Evolutionary conservation across 805 yeast species (phyloP).

Genomic region (Yamadazyma nakazawae): DNA sequence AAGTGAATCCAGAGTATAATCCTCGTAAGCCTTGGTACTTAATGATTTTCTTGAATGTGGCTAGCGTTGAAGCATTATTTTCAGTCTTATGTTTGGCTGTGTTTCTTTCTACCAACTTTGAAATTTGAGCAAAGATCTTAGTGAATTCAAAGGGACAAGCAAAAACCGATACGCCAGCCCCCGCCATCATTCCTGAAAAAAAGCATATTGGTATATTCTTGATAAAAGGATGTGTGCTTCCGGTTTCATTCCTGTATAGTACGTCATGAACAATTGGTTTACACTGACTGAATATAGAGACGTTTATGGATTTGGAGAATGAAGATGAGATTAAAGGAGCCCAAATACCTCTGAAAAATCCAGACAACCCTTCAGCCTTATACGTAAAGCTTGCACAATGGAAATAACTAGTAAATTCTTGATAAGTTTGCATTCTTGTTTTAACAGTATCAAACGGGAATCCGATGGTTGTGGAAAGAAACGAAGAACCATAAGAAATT

Average conservation of each 20-base stretch:
- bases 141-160: slow-evolving; percentile 87
- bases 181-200: slow-evolving; percentile 63
- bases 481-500: slow-evolving; percentile 62
- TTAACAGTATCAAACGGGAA: slow-evolving; percentile 85
- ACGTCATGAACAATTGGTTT: slow-evolving; percentile 39
- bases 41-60: slow-evolving; percentile 47
- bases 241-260: slow-evolving; percentile 11
- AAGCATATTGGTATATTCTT: slow-evolving; percentile 43
- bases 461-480: slow-evolving; percentile 65
- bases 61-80: slow-evolving; percentile 35
- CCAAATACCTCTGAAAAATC: slow-evolving; percentile 72
- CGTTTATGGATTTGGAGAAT: slow-evolving; percentile 61
- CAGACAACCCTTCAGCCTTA: slow-evolving; percentile 58
- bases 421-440: slow-evolving; percentile 80
- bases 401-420: slow-evolving; percentile 48
- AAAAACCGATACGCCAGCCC: slow-evolving; percentile 57
- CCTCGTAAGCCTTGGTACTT: slow-evolving; percentile 59
- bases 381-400: slow-evolving; percentile 59
- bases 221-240: slow-evolving; percentile 38
- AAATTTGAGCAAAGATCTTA: slow-evolving; percentile 76
- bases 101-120: slow-evolving; percentile 37
- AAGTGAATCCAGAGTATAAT: slow-evolving; percentile 68
- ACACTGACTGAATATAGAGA: slow-evolving; percentile 55
- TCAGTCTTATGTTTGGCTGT: slow-evolving; percentile 5
- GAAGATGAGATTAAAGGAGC: slow-evolving; percentile 73